A percentile compares a stretch with the other conserved stretches of the same genome.
phyloP scores from a whole-genome alignment of 2,329 filamentous ascomycete genomes.

The Herpotrichia juniperi region DNA sequence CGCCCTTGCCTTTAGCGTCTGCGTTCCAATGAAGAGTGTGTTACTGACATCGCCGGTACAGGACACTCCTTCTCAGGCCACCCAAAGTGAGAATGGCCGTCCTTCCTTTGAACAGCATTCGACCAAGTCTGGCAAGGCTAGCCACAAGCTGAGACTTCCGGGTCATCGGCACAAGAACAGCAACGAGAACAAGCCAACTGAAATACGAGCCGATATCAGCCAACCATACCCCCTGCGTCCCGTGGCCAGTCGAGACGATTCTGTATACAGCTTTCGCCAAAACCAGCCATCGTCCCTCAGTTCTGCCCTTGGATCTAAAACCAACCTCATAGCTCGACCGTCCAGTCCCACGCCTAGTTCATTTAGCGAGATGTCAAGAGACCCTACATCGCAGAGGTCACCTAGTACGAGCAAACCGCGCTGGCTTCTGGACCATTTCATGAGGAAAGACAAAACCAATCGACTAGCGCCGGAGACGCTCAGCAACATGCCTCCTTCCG shows the following conservation, averaged over 20 bases:
- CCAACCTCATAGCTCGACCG: constrained; percentile 64
- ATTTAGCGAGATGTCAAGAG: constrained; percentile 64
- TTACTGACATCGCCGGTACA: constrained; percentile 14
- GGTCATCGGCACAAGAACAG: constrained; percentile 72
- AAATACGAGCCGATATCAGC: constrained; percentile 40
- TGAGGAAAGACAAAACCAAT: constrained; percentile 55
- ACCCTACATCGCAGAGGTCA: constrained; percentile 57
- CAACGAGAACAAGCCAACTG: constrained; percentile 60
- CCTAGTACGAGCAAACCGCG: constrained; percentile 60
- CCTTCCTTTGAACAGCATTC: constrained; percentile 43
- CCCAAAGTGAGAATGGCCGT: constrained; percentile 41
- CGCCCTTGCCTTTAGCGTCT: neutral
- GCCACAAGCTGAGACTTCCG: constrained; percentile 68
- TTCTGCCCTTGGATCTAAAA: constrained; percentile 58
- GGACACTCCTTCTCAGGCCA: constrained; percentile 32
- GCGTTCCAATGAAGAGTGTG: neutral
- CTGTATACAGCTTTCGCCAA: constrained; percentile 56
- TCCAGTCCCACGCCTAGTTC: constrained; percentile 83
- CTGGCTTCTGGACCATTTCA: constrained; percentile 61
- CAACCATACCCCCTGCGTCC: constrained; percentile 67
- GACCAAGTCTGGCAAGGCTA: constrained; percentile 61
- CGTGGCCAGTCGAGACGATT: constrained; percentile 77
- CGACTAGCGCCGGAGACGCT: constrained; percentile 43
- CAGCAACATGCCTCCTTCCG: constrained; percentile 48
- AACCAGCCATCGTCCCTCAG: constrained; percentile 56